Evolutionary conservation across 306 rosid genomes (phyloP).

Genomic region (Herpetospermum pedunculosum): DNA sequence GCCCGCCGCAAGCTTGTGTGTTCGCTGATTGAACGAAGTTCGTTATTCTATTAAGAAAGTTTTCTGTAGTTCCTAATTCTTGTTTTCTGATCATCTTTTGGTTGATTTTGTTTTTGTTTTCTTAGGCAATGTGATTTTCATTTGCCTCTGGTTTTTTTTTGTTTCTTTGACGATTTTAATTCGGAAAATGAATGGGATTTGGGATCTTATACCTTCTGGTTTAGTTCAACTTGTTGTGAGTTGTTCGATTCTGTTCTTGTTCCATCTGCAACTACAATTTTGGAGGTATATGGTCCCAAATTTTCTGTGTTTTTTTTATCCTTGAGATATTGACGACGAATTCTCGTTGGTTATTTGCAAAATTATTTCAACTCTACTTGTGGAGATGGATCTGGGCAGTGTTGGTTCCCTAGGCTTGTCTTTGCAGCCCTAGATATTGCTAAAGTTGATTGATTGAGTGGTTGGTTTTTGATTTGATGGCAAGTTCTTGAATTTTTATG

Average conservation of each 20-base stretch:
- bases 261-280: conserved; percentile 6
- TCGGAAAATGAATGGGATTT: conserved; percentile 1
- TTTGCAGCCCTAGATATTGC: not conserved
- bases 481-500: not conserved
- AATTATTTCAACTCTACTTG: too few relatives aligned
- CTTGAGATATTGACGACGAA: not conserved
- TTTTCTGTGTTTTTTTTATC: not conserved
- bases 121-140: conserved; percentile 17
- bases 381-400: not conserved
- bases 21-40: conserved; percentile 26
- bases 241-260: not conserved
- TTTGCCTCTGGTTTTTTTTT: not conserved
- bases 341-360: too few relatives aligned
- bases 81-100: not conserved
- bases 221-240: not conserved
- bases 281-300: conserved; percentile 15
- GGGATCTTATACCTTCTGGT: conserved; percentile 13
- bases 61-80: conserved; percentile 9
- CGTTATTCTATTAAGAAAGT: conserved; percentile 20
- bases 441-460: not conserved
- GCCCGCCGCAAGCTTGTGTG: conserved; percentile 10
- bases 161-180: not conserved
- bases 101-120: conserved; percentile 6
- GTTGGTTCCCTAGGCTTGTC: not conserved
- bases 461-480: not conserved